These are phyloP conservation scores for Cystofilobasidium ferigula DNA, from an alignment of 768 basidiomycete species.

Conservation along the genomic window DNA sequence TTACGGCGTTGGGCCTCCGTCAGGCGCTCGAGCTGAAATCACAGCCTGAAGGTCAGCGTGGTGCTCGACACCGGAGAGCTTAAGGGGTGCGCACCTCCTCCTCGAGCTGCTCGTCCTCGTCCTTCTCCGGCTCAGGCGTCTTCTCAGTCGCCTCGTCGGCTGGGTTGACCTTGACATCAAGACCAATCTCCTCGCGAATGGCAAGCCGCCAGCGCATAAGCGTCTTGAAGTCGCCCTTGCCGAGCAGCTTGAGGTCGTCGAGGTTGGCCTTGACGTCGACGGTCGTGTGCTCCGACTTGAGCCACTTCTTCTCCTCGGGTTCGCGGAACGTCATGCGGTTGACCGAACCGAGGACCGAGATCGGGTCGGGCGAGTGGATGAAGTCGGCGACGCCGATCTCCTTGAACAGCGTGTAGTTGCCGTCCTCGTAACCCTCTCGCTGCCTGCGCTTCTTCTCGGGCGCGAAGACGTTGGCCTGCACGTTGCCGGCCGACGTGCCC, in stretches of 20 bases:
- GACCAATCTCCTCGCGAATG: constrained; percentile 80
- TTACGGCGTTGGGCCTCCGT: constrained; percentile 60
- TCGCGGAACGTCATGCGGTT: constrained; percentile 29
- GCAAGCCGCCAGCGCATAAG: constrained; percentile 82
- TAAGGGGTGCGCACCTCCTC: constrained; percentile 55
- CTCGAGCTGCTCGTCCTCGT: constrained; percentile 80
- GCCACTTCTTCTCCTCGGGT: constrained; percentile 50
- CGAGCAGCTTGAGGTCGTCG: constrained; percentile 87
- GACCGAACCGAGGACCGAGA: constrained; percentile 61
- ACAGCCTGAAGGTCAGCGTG: neutral
- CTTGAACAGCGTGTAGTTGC: constrained; percentile 82
- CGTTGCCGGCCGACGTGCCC: constrained; percentile 51
- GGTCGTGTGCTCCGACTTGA: constrained; percentile 58
- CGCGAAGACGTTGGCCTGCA: constrained; percentile 72
- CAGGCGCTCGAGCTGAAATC: constrained; percentile 62
- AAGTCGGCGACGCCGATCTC: constrained; percentile 59
- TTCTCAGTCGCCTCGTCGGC: constrained; percentile 65
- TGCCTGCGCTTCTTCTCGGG: constrained; percentile 91
- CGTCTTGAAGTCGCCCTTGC: constrained; percentile 92
- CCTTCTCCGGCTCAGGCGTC: constrained; percentile 46
- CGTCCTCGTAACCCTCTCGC: constrained; percentile 90
- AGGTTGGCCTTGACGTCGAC: constrained; percentile 70
- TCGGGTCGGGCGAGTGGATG: constrained; percentile 55
- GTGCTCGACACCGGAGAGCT: neutral
- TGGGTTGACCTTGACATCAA: constrained; percentile 67